phyloP scores from a whole-genome alignment of 139 green algal genomes.

The Gonium pectorale region DNA sequence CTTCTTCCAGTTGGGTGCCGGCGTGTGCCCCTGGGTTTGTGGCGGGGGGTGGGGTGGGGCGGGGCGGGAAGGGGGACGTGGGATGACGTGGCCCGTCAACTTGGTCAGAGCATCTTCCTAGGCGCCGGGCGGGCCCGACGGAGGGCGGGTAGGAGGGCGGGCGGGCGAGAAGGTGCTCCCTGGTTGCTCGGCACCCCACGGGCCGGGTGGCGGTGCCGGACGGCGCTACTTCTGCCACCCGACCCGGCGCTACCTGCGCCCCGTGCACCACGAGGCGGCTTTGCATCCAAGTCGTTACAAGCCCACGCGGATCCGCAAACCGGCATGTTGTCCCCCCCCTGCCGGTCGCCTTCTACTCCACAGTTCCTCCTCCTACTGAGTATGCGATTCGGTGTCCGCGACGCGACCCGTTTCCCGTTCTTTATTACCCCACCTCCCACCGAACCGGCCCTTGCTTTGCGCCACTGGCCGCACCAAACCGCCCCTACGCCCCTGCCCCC shows the following conservation, averaged over 20 bases:
- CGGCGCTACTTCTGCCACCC: no score
- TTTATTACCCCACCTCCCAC: no score
- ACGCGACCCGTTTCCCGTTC: background rate
- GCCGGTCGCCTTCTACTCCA: background rate
- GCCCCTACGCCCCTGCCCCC: background rate
- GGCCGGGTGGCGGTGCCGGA: no score
- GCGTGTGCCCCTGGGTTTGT: no score
- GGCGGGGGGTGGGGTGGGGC: background rate
- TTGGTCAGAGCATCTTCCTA: background rate
- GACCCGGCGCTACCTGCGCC: no score
- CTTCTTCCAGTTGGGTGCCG: slow-evolving; percentile 70
- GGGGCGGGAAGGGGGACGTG: background rate
- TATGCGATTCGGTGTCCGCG: background rate
- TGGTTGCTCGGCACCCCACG: background rate
- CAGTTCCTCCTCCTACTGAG: background rate
- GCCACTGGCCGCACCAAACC: no score
- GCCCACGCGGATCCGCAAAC: no score
- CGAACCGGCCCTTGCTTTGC: no score
- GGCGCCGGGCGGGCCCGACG: no score
- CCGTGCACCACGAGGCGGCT: no score
- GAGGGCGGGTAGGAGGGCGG: background rate
- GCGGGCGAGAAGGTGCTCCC: background rate
- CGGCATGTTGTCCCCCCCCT: background rate
- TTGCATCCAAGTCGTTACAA: no score
- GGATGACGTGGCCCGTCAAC: no score